phyloP scores from a whole-genome alignment of 129 eudicot genomes.

The Ambrosia artemisiifolia region DNA sequence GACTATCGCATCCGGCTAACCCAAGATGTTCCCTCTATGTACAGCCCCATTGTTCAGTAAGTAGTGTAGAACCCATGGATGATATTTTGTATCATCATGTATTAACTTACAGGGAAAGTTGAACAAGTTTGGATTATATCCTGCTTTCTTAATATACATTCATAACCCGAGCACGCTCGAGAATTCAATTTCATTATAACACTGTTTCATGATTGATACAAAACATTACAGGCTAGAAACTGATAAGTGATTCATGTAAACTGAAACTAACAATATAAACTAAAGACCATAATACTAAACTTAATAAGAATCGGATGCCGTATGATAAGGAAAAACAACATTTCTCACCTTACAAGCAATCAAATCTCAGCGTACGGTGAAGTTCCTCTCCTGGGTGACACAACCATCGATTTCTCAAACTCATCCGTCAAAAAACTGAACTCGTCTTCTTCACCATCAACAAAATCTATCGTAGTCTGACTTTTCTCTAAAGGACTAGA shows the following conservation, averaged over 20 bases:
- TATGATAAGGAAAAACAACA: neutral
- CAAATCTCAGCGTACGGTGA: constrained; percentile 1
- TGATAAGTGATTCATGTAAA: neutral
- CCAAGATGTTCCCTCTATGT: no score
- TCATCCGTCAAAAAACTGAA: constrained; percentile 26
- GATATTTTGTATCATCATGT: neutral
- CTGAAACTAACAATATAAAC: constrained; percentile 2
- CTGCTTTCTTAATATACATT: neutral
- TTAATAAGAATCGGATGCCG: neutral
- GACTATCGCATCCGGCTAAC: no score
- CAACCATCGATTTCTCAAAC: constrained; percentile 25
- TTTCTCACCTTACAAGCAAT: constrained; percentile 18
- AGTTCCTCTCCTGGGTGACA: constrained; percentile 26
- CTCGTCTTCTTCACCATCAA: constrained; percentile 23
- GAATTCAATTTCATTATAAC: neutral
- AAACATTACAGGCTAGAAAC: constrained; percentile 2
- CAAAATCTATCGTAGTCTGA: constrained; percentile 3
- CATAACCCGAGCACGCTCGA: neutral
- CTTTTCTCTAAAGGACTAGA: constrained; percentile 41
- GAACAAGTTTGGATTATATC: neutral
- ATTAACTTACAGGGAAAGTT: neutral
- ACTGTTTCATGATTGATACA: neutral
- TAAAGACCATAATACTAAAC: constrained; percentile 4
- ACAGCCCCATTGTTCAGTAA: neutral
- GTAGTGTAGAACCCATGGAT: neutral